Base-by-base conservation (phyloP, 352 stramenopile genomes). In the Phytophthora nicotianae region DNA sequence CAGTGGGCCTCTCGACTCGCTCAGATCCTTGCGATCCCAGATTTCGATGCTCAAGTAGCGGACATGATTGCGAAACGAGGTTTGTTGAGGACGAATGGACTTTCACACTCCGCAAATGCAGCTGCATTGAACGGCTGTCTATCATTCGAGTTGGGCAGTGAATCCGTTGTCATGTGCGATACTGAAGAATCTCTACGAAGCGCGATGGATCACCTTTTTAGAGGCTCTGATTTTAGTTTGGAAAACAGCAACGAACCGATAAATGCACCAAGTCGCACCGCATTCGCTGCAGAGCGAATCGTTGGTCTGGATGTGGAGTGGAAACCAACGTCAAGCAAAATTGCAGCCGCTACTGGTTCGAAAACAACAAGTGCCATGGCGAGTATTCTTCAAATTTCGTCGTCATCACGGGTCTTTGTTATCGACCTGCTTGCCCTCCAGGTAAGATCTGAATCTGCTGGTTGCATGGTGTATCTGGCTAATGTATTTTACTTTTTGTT, bases 301-400 rank as follows among this genome's bases (percentile, higher is more conserved):
- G 64, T 91, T 23, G 82, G 82, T 2, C 56, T 91, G 2, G 82
- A 91, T 32, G 82, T 91, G n/a, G 82, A 91, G 58, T 91, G 82
- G 82, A 79, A 83, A 5, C 82, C 82, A 35, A 83, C 68, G 7
- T 82, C 72, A 0, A 79, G 64, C 7, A 80, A 65, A 32, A 70
- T 75, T 41, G 66, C 75, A 14, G 62, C 69, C 33, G 43, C 51
- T 9, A 68, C 56, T 3, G 64, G 56, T 1, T 64, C 68, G 8
- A 59, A 50, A 26, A 65, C 51, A 19, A 71, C 54, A 27, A 72
- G 53, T 46, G 62, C 68, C 13, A 27, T 88, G 29, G 82, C 82
- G 2, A 91, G 82, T 40, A 86, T 89, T 46, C 57, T 91, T 13
- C 82, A 91, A 29, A 79, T 91, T 32, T 82, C 82, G 9, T 74